These are phyloP conservation scores for Fusarium goolgardi DNA, from an alignment of 2,329 filamentous ascomycete genomes.

Conservation along the genomic window DNA sequence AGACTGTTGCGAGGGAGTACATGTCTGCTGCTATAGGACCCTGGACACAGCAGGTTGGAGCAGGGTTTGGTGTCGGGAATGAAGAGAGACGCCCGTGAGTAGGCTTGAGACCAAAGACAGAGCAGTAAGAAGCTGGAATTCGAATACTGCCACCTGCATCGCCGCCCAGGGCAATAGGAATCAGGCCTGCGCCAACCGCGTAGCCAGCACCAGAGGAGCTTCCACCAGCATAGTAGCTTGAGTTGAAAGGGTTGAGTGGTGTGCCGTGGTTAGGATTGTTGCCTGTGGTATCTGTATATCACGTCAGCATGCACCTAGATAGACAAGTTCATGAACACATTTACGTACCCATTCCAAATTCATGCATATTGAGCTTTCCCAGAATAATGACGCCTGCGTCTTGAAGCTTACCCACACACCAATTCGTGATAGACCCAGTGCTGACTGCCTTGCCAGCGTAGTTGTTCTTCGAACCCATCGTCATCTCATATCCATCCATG, in stretches of 20 bases:
- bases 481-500: slow-evolving; percentile 76
- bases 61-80: slow-evolving; percentile 68
- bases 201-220: slow-evolving; percentile 80
- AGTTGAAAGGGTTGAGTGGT: slow-evolving; percentile 80
- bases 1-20: slow-evolving; percentile 72
- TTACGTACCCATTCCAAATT: slow-evolving; percentile 73
- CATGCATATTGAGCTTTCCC: slow-evolving; percentile 82
- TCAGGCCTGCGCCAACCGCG: slow-evolving; percentile 74
- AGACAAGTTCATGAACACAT: neutral
- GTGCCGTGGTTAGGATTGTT: slow-evolving; percentile 80
- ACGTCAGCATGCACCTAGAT: slow-evolving; percentile 13
- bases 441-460: slow-evolving; percentile 62
- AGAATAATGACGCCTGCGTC: slow-evolving; percentile 77
- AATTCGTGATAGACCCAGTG: slow-evolving; percentile 63
- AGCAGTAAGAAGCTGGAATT: slow-evolving; percentile 77
- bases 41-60: slow-evolving; percentile 71
- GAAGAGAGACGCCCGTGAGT: slow-evolving; percentile 74
- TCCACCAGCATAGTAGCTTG: slow-evolving; percentile 78
- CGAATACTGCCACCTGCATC: slow-evolving; percentile 81
- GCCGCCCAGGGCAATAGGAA: slow-evolving; percentile 77
- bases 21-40: slow-evolving; percentile 77
- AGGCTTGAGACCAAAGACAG: slow-evolving; percentile 79
- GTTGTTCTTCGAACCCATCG: slow-evolving; percentile 70
- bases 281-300: slow-evolving; percentile 72
- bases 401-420: slow-evolving; percentile 76